Percentiles rank a stretch among this genome's conserved stretches.
Evolutionary conservation across 163 green algal species (phyloP).

Genomic region (Scenedesmus sp.): DNA sequence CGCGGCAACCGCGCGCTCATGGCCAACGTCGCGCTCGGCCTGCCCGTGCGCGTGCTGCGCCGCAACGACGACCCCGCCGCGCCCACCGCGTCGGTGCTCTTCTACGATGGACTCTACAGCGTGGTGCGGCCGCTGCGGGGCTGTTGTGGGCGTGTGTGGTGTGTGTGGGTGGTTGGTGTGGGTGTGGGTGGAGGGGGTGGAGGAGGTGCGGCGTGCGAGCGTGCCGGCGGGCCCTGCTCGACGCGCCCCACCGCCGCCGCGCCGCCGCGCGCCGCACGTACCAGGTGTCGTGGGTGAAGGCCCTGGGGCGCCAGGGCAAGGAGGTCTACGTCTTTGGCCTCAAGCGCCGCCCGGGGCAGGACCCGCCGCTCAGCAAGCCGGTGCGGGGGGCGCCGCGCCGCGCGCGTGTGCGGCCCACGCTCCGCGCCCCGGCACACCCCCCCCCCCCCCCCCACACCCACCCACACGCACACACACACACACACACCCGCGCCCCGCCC

Average conservation of each 20-base stretch:
- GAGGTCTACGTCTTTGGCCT: conserved; percentile 57
- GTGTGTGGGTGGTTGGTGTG: too few relatives aligned
- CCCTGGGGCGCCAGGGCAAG: conserved; percentile 39
- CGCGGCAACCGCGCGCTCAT: conserved; percentile 61
- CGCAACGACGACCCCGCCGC: conserved; percentile 46
- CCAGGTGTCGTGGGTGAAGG: conserved; percentile 32
- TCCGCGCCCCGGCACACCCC: too few relatives aligned
- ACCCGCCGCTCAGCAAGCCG: conserved; percentile 35
- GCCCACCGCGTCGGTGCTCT: conserved; percentile 46
- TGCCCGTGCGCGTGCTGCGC: conserved; percentile 63
- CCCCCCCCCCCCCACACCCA: too few relatives aligned
- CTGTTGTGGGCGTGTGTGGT: not conserved
- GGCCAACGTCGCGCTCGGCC: conserved; percentile 51
- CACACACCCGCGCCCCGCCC: too few relatives aligned
- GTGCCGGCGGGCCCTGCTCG: too few relatives aligned
- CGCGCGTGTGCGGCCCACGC: too few relatives aligned
- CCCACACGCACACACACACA: too few relatives aligned
- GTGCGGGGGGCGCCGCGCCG: not conserved
- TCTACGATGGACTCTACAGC: conserved; percentile 68
- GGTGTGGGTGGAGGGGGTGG: too few relatives aligned
- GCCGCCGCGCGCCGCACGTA: too few relatives aligned
- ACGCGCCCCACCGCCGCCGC: too few relatives aligned
- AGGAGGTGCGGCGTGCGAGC: too few relatives aligned
- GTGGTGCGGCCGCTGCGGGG: conserved; percentile 52
- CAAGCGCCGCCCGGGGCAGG: conserved; percentile 48